Base-by-base conservation (phyloP, 2,329 filamentous ascomycete genomes). In the Trichoderma lentiforme region DNA sequence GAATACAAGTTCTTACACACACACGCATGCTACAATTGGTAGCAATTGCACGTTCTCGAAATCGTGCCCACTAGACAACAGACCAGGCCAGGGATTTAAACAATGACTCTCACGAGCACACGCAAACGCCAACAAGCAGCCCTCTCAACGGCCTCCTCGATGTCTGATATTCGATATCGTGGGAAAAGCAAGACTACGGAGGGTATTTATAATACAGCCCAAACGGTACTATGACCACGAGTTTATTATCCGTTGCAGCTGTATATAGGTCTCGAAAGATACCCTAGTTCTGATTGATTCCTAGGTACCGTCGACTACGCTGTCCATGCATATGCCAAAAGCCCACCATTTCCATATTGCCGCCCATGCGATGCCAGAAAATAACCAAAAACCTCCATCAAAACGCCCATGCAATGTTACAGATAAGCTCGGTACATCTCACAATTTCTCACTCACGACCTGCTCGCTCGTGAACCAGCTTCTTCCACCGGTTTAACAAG, bases 401-500 rank as follows among this genome's bases (percentile, higher is more conserved):
- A 21, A 51, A 71, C 69, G 60, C 69, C 69, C n/a, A 18, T 36
- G 57, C 39, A 62, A 72, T 56, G 30, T 53, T 24, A 24, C 51
- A n/a, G 32, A 51, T 4, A 28, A 15, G 26, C n/a, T 32, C 34
- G 14, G 6, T 30, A 36, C 21, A 57, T 47, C 30, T n/a, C 34
- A 47, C 62, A 21, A 39, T 28, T 58, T 21, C 47, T 36, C 24
- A 43, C n/a, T 30, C 24, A n/a, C 9, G 43, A 36, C 8, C 43
- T 8, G 21, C 63, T 7, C 7, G 21, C 63, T 12, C 7, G 9
- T 12, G 36, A 26, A 26, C 72, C 63, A 28, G 70, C 60, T 21
- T 60, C 34, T 9, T 43, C n/a, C 62, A 73, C 71, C 18, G 68
- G 36, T 68, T 74, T 73, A 4, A 75, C 75, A n/a, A 58, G 68